Conservation (phyloP, 2,329 filamentous ascomycete species). For the Pseudogymnoascus sp. region DNA sequence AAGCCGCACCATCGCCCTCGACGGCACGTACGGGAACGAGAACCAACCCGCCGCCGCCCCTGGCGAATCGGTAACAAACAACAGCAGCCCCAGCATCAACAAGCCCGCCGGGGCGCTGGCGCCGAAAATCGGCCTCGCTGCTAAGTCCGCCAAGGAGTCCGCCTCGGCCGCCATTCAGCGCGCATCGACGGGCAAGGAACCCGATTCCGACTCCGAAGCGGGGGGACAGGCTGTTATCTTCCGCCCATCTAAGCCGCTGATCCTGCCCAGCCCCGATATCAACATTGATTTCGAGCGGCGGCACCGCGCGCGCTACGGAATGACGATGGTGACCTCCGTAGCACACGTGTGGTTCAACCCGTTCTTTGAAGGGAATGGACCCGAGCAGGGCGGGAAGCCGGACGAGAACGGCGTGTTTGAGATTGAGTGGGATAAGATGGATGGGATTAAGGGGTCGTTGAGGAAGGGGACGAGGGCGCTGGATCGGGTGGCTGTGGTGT, state of each 20-base stretch:
- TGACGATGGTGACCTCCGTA: constrained; percentile 85
- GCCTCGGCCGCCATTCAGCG: constrained; percentile 14
- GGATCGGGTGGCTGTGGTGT: constrained; percentile 77
- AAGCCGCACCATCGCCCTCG: constrained; percentile 9
- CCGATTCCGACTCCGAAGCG: constrained; percentile 33
- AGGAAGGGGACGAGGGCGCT: constrained; percentile 75
- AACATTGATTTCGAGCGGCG: constrained; percentile 85
- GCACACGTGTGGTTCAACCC: constrained; percentile 97
- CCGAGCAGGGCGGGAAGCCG: constrained; percentile 57
- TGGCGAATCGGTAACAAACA: background rate
- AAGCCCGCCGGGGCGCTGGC: background rate
- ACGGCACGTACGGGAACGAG: constrained; percentile 9
- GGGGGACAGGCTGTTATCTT: constrained; percentile 72
- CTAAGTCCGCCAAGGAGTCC: constrained; percentile 1
- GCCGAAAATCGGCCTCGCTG: background rate
- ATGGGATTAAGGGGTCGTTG: constrained; percentile 85
- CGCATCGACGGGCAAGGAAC: constrained; percentile 23
- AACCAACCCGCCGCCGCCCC: background rate
- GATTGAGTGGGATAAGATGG: constrained; percentile 70
- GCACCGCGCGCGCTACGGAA: constrained; percentile 68
- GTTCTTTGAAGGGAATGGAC: constrained; percentile 78
- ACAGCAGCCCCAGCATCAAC: background rate
- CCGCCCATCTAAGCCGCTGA: constrained; percentile 58
- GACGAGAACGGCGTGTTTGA: constrained; percentile 64
- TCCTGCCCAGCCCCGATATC: constrained; percentile 73